Conservation (phyloP, 2,329 filamentous ascomycete genomes). For the Cytospora chrysosperma region DNA sequence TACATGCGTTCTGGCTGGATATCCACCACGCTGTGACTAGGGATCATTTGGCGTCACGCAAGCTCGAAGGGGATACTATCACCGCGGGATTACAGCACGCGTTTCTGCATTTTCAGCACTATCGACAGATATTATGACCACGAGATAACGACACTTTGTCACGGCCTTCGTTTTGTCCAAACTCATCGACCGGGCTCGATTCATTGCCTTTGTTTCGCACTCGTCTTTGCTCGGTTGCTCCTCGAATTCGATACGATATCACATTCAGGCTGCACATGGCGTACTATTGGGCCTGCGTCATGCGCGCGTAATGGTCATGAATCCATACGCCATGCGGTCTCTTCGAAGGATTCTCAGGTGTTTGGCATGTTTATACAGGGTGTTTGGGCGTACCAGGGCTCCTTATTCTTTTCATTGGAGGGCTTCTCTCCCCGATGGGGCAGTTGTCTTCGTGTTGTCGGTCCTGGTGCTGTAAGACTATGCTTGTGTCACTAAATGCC, state of each 20-base stretch:
- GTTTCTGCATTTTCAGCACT: constrained; percentile 12
- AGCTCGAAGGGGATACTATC: constrained; percentile 5
- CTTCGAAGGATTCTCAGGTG: constrained; percentile 4
- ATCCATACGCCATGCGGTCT: background rate
- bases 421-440: background rate
- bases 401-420: background rate
- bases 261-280: constrained; percentile 13
- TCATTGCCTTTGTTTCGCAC: constrained; percentile 7
- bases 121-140: constrained; percentile 20
- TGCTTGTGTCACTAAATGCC: background rate
- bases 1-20: constrained; percentile 28
- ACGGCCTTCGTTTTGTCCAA: constrained; percentile 20
- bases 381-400: constrained; percentile 4
- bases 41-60: constrained; percentile 5
- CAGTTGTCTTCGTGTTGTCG: background rate
- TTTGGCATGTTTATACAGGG: constrained; percentile 14
- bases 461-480: background rate
- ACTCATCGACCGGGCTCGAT: constrained; percentile 10
- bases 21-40: constrained; percentile 22
- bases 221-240: constrained; percentile 8
- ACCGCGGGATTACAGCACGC: constrained; percentile 18
- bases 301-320: constrained; percentile 4
- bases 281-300: background rate
- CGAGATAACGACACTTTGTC: constrained; percentile 20
- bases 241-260: constrained; percentile 8